Base-by-base conservation (phyloP, 2,329 filamentous ascomycete genomes). In the Aspergillus ustus region DNA sequence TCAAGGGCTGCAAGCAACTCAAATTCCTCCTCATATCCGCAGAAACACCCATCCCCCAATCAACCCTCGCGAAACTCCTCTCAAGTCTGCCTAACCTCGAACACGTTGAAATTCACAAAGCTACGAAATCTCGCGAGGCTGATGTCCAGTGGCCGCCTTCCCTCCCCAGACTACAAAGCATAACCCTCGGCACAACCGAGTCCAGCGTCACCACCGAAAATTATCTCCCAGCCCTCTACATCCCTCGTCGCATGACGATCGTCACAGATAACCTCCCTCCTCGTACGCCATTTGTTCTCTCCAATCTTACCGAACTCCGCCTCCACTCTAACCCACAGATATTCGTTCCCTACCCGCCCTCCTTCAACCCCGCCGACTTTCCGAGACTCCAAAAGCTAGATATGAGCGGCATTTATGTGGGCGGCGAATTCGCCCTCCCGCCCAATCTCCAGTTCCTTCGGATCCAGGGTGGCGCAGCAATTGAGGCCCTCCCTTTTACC, bases 291-390 rank as follows among this genome's bases (percentile, higher is more conserved):
- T 40, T 40, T 40, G 34, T 15, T 5, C 60, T 72, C 46, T 69
- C 72, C 4, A 75, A 75, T 31, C 66, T 78, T 4, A 71, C 75
- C 63, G 74, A 76, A 46, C 51, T 78, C 1, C 65, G 72, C 19
- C 66, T 78, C 3, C 59, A 69, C 52, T 75, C 69, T 50, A 61
- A 72, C n/a, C 69, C 71, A 5, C 60, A 64, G 17, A 55, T 67
- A 13, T 65, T 63, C 45, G 54, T 63, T 5, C 57, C 61, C 25
- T 70, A 67, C 54, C 60, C 52, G 28, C 67, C 67, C 4, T 60
- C 55, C 22, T 64, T 67, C 45, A 62, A 63, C 19, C 61, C 44
- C n/a, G 51, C 48, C 7, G 46, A 67, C n/a, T 56, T 72, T 13
- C 58, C 66, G 9, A 63, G 62, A 2, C 63, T 77, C 17, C 70